A percentile compares a stretch with the other conserved stretches of the same genome.
Evolutionary conservation across 768 basidiomycete species (phyloP).

Genomic region (Lactarius quietus): DNA sequence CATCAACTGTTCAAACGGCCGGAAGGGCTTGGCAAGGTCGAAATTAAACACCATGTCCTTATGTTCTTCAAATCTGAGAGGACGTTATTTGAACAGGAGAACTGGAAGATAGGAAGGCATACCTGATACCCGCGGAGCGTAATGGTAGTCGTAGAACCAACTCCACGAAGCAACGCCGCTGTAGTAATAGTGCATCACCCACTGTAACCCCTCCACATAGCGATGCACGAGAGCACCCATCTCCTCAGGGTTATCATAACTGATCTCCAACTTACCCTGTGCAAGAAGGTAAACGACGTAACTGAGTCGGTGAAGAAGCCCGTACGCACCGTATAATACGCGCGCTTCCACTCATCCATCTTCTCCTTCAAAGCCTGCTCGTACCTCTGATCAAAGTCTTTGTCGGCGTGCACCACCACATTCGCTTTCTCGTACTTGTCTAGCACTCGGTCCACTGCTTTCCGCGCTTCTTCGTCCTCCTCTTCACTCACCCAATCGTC

Average conservation of each 20-base stretch:
- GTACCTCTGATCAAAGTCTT: conserved; percentile 75
- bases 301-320: not conserved
- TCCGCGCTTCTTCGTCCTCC: conserved; percentile 66
- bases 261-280: conserved; percentile 85
- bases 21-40: conserved; percentile 84
- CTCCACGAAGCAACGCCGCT: conserved; percentile 96
- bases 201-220: conserved; percentile 93
- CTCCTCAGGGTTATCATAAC: conserved; percentile 61
- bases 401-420: conserved; percentile 66
- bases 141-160: conserved; percentile 99
- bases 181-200: conserved; percentile 99
- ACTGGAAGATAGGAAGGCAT: conserved; percentile 25
- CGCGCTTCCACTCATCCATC: conserved; percentile 37
- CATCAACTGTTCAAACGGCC: conserved; percentile 95
- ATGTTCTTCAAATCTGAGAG: conserved; percentile 55
- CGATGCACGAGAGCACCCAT: conserved; percentile 69
- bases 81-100: conserved; percentile 23
- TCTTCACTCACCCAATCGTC: conserved; percentile 45
- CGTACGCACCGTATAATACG: conserved; percentile 74
- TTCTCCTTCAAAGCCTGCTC: conserved; percentile 40
- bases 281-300: conserved; percentile 21
- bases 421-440: conserved; percentile 86
- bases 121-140: conserved; percentile 96
- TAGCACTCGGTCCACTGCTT: conserved; percentile 78
- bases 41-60: conserved; percentile 84